Conservation (phyloP, 2,329 filamentous ascomycete species). For the Verticillium dahliae region DNA sequence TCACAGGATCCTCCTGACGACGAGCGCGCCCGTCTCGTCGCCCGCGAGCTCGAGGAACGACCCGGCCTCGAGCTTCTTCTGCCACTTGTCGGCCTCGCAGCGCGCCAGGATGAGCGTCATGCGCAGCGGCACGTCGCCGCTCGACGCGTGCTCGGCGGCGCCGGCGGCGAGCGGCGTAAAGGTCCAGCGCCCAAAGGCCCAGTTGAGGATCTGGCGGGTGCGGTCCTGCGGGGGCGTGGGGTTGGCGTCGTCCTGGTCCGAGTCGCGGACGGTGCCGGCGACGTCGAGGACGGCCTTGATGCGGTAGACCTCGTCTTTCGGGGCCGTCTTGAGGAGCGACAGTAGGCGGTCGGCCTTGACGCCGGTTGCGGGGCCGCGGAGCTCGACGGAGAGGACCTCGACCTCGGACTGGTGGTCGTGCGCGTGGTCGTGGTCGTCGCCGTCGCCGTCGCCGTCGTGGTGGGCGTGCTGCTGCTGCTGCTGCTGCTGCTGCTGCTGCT, state of each 20-base stretch:
- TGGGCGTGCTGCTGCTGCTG: constrained; percentile 11
- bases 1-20: constrained; percentile 44
- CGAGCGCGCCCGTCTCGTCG: constrained; percentile 37
- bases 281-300: constrained; percentile 69
- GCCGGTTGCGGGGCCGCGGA: constrained; percentile 38
- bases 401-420: constrained; percentile 76
- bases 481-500: constrained; percentile 6
- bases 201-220: constrained; percentile 82
- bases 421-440: constrained; percentile 32
- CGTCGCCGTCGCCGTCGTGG: constrained; percentile 23
- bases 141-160: constrained; percentile 45
- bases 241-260: constrained; percentile 37
- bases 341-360: constrained; percentile 58
- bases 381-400: constrained; percentile 78
- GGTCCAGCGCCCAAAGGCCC: constrained; percentile 95
- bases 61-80: constrained; percentile 60
- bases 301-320: constrained; percentile 91
- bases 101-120: constrained; percentile 72
- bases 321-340: constrained; percentile 61
- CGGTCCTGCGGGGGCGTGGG: constrained; percentile 19
- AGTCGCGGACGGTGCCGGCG: constrained; percentile 38
- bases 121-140: constrained; percentile 49
- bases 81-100: constrained; percentile 71
- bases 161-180: constrained; percentile 56
- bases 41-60: constrained; percentile 45